Evolutionary conservation across 257 asterid genomes (phyloP).

Genomic region (Solanum gandarillasii): DNA sequence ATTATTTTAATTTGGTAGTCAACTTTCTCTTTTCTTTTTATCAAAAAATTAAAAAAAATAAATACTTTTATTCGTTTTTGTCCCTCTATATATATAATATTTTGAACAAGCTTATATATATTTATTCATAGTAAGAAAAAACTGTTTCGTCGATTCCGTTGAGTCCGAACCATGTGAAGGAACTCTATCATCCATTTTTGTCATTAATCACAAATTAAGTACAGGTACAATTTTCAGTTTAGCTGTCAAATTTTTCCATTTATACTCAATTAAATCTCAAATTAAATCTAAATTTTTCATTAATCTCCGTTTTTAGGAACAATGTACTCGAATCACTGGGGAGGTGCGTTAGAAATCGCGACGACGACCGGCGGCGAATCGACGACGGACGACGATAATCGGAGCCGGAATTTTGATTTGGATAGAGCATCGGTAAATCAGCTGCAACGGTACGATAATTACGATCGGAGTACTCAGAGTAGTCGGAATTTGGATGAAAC

Average conservation of each 20-base stretch:
- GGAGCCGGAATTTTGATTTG: slow-evolving; percentile 44
- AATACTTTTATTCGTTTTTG: background rate
- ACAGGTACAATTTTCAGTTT: background rate
- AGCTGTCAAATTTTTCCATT: background rate
- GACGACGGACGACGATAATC: slow-evolving; percentile 27
- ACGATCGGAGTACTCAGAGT: background rate
- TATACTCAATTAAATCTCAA: background rate
- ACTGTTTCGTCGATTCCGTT: background rate
- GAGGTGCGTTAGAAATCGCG: slow-evolving; percentile 65
- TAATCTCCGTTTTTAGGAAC: background rate
- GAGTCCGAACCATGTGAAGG: background rate
- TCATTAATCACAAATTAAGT: background rate
- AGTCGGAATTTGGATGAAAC: slow-evolving; percentile 50
- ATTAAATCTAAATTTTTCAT: background rate
- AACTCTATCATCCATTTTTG: background rate
- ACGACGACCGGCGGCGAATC: slow-evolving; percentile 29
- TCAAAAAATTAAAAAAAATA: background rate
- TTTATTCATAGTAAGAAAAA: background rate
- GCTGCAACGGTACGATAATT: slow-evolving; percentile 2
- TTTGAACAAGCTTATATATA: background rate
- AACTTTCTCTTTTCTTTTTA: background rate
- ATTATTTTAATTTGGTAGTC: background rate
- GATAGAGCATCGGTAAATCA: slow-evolving; percentile 49
- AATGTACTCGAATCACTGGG: slow-evolving; percentile 81
- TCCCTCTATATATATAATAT: background rate